Evolutionary conservation across 768 basidiomycete genomes (phyloP).

Genomic region (Russula dissimulans): DNA sequence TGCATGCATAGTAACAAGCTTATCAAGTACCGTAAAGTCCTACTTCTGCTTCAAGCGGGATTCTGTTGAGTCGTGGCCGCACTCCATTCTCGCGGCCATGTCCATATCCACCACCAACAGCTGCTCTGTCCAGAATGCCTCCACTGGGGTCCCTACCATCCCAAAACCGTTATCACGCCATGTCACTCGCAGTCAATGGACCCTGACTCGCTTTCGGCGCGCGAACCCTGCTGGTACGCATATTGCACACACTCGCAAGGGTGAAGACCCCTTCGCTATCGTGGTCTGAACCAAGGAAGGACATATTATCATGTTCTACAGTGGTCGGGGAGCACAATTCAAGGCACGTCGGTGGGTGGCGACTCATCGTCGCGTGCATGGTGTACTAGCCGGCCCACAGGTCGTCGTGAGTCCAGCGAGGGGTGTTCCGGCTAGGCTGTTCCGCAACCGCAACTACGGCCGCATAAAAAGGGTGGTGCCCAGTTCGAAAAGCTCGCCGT

Average conservation of each 20-base stretch:
- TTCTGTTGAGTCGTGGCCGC: no score
- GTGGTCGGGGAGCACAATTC: not conserved
- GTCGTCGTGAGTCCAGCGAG: not conserved
- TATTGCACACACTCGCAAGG: not conserved
- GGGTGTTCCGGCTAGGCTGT: constrained; percentile 4
- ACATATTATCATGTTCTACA: no score
- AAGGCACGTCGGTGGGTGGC: not conserved
- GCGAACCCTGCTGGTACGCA: not conserved
- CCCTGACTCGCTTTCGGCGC: not conserved
- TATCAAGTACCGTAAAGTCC: no score
- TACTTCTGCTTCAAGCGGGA: no score
- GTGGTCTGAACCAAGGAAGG: not conserved
- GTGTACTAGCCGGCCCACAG: constrained; percentile 5
- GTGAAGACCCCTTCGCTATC: not conserved
- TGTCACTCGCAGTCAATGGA: not conserved
- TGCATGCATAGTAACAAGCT: no score
- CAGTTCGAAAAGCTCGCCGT: not conserved
- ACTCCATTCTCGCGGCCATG: constrained; percentile 10
- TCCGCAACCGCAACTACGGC: constrained; percentile 8
- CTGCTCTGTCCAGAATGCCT: not conserved
- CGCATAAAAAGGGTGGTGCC: not conserved
- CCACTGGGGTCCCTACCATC: constrained; percentile 8
- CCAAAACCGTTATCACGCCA: constrained; percentile 7
- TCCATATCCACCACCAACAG: constrained; percentile 14
- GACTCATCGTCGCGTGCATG: no score